phyloP scores from a whole-genome alignment of 2,329 filamentous ascomycete genomes.

The Diplodia mutila region DNA sequence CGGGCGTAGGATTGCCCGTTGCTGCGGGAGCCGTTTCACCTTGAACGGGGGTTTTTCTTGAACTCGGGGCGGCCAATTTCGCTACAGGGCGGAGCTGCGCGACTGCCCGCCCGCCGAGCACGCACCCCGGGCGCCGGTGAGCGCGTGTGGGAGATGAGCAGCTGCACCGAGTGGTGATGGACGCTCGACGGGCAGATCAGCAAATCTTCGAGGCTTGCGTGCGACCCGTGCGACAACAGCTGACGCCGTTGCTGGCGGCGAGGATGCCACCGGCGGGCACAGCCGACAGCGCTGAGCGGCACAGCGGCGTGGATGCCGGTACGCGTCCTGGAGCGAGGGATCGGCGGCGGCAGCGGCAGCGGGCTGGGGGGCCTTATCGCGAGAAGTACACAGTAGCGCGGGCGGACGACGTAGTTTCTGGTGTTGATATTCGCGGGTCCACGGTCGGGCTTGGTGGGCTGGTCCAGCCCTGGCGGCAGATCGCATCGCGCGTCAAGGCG shows the following conservation, averaged over 20 bases:
- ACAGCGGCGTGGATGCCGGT: neutral
- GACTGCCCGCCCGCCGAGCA: slow-evolving; percentile 4
- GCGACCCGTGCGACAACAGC: neutral
- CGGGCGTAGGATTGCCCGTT: slow-evolving; percentile 10
- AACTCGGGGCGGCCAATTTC: slow-evolving; percentile 19
- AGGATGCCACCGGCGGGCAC: neutral
- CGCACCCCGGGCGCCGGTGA: neutral
- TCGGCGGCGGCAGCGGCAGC: neutral
- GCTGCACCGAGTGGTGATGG: neutral
- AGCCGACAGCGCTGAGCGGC: neutral
- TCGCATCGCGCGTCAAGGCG: neutral
- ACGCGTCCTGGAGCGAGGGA: neutral
- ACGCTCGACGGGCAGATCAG: slow-evolving; percentile 15
- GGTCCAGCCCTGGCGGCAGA: neutral
- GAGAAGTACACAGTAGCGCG: neutral
- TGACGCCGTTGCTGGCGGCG: neutral
- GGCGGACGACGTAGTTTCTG: neutral
- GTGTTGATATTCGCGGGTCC: neutral
- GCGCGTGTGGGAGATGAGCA: slow-evolving; percentile 11
- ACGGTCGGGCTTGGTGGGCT: neutral
- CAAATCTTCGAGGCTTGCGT: slow-evolving; percentile 1
- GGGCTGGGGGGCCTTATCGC: neutral
- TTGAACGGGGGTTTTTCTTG: slow-evolving; percentile 14
- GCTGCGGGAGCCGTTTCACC: slow-evolving; percentile 22
- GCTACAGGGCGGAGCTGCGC: slow-evolving; percentile 7